phyloP scores from a whole-genome alignment of 75 land plant genomes.

The Azolla pinnata region DNA sequence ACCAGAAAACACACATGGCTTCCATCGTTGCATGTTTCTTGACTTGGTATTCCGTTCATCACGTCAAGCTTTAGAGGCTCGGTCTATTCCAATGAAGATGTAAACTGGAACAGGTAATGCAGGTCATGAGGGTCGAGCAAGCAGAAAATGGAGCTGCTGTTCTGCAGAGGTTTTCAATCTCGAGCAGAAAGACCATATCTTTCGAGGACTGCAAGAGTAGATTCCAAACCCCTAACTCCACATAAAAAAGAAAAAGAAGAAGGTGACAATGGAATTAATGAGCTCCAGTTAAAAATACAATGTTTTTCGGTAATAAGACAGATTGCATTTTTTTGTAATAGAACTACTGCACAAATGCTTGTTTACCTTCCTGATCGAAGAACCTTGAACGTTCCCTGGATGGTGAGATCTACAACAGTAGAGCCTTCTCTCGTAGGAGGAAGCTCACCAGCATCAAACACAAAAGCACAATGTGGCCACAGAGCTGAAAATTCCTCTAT shows the following conservation, averaged over 20 bases:
- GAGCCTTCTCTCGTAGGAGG: conserved; percentile 89
- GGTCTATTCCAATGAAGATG: too few species aligned
- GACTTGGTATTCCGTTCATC: too few species aligned
- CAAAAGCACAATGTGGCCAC: conserved; percentile 73
- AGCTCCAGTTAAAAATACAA: not conserved
- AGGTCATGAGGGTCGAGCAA: too few species aligned
- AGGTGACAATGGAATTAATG: not conserved
- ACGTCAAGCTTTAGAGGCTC: too few species aligned
- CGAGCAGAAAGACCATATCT: not conserved
- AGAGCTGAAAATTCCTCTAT: conserved; percentile 70
- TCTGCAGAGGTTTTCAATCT: too few species aligned
- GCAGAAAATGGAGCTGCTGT: too few species aligned
- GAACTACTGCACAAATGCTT: too few species aligned
- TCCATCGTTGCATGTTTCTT: too few species aligned
- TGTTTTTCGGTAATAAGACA: not conserved
- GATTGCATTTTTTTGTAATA: not conserved
- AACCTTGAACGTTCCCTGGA: conserved; percentile 49
- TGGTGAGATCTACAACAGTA: conserved; percentile 72
- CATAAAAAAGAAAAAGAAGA: not conserved
- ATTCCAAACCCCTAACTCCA: not conserved
- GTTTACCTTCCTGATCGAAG: conserved; percentile 79
- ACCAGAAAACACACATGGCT: too few species aligned
- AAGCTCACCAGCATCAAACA: conserved; percentile 78
- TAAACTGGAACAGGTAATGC: too few species aligned
- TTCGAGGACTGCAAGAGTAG: not conserved